A percentile compares a stretch with the other conserved stretches of the same genome.
phyloP scores from a whole-genome alignment of 352 stramenopile genomes.

The Nothophytophthora sp. region DNA sequence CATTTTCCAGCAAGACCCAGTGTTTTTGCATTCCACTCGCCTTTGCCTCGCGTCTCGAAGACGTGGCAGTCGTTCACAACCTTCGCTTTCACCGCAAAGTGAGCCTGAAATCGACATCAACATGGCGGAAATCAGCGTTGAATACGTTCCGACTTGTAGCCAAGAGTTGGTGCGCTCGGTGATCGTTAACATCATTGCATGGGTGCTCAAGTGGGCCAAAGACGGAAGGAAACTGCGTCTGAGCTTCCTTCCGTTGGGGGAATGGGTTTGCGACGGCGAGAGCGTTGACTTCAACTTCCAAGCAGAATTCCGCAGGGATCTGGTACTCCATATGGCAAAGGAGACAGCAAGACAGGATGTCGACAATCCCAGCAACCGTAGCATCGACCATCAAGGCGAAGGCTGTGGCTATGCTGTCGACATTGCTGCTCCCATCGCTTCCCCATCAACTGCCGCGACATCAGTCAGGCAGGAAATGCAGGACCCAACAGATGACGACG shows the following conservation, averaged over 20 bases:
- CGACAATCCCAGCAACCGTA: not conserved
- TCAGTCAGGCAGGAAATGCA: too few species aligned
- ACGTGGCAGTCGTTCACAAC: conserved; percentile 17
- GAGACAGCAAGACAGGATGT: conserved; percentile 2
- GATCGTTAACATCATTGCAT: conserved; percentile 39
- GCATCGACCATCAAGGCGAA: conserved; percentile 11
- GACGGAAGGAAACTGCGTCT: conserved; percentile 36
- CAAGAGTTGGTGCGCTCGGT: conserved; percentile 43
- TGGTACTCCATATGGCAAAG: conserved; percentile 6
- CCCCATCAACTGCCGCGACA: too few species aligned
- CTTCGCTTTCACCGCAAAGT: conserved; percentile 20
- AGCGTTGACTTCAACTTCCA: conserved; percentile 39
- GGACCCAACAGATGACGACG: too few species aligned
- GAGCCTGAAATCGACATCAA: conserved; percentile 29
- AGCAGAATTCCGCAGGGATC: conserved; percentile 33
- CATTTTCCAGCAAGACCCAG: conserved; percentile 39
- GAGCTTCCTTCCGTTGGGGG: conserved; percentile 45
- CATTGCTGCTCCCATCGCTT: too few species aligned
- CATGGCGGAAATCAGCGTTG: conserved; percentile 18
- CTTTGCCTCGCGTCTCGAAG: conserved; percentile 24
- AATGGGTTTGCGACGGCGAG: conserved; percentile 46
- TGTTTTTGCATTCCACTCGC: conserved; percentile 49
- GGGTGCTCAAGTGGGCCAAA: conserved; percentile 40
- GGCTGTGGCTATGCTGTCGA: not conserved
- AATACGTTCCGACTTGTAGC: conserved; percentile 42